Conservation (phyloP, 2,329 filamentous ascomycete genomes). For the Boeremia exigua region DNA sequence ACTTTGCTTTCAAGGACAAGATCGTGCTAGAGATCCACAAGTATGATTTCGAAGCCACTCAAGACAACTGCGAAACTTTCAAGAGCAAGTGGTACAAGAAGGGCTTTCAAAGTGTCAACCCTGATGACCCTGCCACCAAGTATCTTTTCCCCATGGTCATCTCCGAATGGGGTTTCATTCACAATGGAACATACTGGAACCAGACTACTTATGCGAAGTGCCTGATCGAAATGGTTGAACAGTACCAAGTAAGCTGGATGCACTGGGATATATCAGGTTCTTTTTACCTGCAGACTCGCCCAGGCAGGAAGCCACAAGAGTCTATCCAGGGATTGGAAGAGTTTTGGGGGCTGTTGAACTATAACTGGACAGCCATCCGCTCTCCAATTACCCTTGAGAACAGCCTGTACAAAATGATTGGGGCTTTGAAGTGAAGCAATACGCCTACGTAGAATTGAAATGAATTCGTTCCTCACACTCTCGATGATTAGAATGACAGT, state of each 20-base stretch:
- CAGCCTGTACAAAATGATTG: conserved; percentile 42
- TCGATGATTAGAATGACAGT: not conserved
- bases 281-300: conserved; percentile 49
- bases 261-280: conserved; percentile 43
- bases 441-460: not conserved
- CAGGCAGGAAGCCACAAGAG: conserved; percentile 27
- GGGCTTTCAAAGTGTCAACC: conserved; percentile 41
- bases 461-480: not conserved
- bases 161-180: conserved; percentile 44
- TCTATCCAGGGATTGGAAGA: conserved; percentile 40
- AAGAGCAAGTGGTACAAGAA: conserved; percentile 44
- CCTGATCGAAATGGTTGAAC: conserved; percentile 40
- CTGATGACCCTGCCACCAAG: conserved; percentile 36
- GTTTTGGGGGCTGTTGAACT: conserved; percentile 40
- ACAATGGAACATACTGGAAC: conserved; percentile 41
- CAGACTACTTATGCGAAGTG: conserved; percentile 43
- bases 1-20: conserved; percentile 38
- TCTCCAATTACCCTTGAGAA: conserved; percentile 41
- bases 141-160: conserved; percentile 42
- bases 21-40: conserved; percentile 45
- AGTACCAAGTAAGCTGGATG: conserved; percentile 40
- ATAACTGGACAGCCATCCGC: conserved; percentile 36
- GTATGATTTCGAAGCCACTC: conserved; percentile 42
- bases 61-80: conserved; percentile 39
- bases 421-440: conserved; percentile 21